These are phyloP conservation scores for Fusarium heterosporum DNA, from an alignment of 2,329 filamentous ascomycete species.

Conservation along the genomic window DNA sequence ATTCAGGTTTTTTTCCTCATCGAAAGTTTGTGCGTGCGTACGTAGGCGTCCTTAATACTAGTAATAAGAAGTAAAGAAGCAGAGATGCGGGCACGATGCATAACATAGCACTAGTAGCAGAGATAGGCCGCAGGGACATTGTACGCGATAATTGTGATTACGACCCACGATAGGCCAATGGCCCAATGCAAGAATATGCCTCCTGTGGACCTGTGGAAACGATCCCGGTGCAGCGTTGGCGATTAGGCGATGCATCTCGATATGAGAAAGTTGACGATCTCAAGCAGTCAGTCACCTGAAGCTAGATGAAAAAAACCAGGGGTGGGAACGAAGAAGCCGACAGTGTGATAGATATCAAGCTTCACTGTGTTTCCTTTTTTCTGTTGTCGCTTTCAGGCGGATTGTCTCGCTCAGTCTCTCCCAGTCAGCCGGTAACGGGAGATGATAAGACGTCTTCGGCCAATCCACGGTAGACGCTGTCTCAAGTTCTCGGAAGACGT, in stretches of 20 bases:
- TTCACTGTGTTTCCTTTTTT: conserved; percentile 28
- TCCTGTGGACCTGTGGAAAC: conserved; percentile 21
- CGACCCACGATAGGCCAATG: conserved; percentile 28
- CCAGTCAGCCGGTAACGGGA: conserved; percentile 8
- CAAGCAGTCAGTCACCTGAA: conserved; percentile 29
- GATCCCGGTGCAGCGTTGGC: conserved; percentile 14
- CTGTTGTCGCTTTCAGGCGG: conserved; percentile 16
- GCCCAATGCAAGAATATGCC: conserved; percentile 24
- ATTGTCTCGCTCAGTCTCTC: conserved; percentile 6
- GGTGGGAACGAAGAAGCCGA: conserved; percentile 19
- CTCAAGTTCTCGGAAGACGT: conserved; percentile 14
- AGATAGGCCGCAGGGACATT: conserved; percentile 11
- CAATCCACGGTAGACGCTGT: conserved; percentile 27
- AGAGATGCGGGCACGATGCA: conserved; percentile 19
- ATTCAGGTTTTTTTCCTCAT: neutral
- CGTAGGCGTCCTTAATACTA: conserved; percentile 8
- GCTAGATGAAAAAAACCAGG: conserved; percentile 12
- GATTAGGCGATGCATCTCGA: conserved; percentile 28
- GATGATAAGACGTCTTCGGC: conserved; percentile 19
- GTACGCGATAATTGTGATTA: conserved; percentile 22
- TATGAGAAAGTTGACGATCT: conserved; percentile 38
- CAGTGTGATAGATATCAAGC: conserved; percentile 26
- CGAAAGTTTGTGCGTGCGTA: conserved; percentile 16
- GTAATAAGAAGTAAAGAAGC: conserved; percentile 13
- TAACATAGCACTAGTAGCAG: conserved; percentile 24